phyloP scores from a whole-genome alignment of 2,329 filamentous ascomycete genomes.

The Fusarium temperatum region DNA sequence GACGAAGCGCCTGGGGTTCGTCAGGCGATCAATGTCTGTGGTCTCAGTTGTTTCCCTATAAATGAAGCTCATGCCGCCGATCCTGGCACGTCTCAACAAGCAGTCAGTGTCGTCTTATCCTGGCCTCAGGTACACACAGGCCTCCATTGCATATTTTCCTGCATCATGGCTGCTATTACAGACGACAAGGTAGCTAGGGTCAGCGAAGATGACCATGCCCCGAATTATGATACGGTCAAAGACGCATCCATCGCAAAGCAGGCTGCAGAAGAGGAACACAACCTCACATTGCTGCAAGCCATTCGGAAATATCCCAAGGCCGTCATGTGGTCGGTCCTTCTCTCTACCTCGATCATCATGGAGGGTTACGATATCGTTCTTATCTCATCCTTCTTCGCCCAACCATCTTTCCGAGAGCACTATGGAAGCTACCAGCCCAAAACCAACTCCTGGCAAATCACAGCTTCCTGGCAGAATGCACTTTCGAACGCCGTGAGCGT shows the following conservation, averaged over 20 bases:
- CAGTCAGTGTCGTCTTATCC: neutral
- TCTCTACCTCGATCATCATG: conserved; percentile 50
- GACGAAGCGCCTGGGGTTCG: neutral
- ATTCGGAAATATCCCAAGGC: conserved; percentile 26
- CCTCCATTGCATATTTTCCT: neutral
- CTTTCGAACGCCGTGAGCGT: conserved; percentile 21
- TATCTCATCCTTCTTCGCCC: conserved; percentile 45
- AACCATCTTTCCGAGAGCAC: conserved; percentile 42
- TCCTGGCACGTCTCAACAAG: neutral
- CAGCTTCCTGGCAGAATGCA: conserved; percentile 21
- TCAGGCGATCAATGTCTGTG: neutral
- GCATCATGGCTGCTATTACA: neutral
- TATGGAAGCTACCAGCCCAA: conserved; percentile 35
- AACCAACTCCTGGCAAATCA: conserved; percentile 11
- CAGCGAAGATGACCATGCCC: conserved; percentile 25
- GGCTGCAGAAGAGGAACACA: conserved; percentile 23
- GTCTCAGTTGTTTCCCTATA: neutral
- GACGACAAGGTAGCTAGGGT: conserved; percentile 30
- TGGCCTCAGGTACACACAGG: neutral
- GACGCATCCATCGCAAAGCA: conserved; percentile 25
- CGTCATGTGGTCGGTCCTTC: conserved; percentile 24
- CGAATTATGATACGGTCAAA: conserved; percentile 4
- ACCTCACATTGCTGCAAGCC: conserved; percentile 23
- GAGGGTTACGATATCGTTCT: conserved; percentile 46
- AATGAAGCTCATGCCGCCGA: conserved; percentile 8